Conservation (phyloP, 1,139 yeast species). For the Sugiyamaella pinicola region DNA sequence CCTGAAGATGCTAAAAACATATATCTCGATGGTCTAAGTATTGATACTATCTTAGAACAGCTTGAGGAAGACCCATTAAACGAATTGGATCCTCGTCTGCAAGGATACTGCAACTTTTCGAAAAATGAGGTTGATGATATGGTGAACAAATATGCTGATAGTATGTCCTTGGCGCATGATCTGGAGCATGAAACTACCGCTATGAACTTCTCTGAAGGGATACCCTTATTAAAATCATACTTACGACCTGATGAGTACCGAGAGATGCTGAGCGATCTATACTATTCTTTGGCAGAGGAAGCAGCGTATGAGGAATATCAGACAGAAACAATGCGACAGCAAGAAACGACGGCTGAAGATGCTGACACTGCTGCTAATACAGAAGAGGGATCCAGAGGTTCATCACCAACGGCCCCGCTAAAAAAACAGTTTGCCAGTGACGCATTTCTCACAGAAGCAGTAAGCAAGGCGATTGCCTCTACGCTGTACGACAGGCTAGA, state of each 20-base stretch:
- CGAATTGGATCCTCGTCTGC: slow-evolving; percentile 7
- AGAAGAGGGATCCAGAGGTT: too few relatives aligned
- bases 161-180: background rate
- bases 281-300: slow-evolving; percentile 23
- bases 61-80: background rate
- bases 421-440: background rate
- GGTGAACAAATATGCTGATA: slow-evolving; percentile 1
- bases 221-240: slow-evolving; percentile 18
- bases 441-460: slow-evolving; percentile 1
- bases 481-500: slow-evolving; percentile 16
- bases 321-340: background rate
- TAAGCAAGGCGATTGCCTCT: background rate
- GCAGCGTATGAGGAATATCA: background rate
- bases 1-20: background rate
- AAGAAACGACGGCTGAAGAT: background rate
- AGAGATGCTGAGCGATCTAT: slow-evolving; percentile 24
- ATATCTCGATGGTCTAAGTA: background rate
- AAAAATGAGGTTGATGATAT: background rate
- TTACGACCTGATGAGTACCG: slow-evolving; percentile 26
- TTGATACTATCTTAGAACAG: background rate
- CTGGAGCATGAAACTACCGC: slow-evolving; percentile 2
- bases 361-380: background rate
- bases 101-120: slow-evolving; percentile 10
- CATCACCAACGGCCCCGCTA: too few relatives aligned
- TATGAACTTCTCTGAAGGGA: slow-evolving; percentile 10